A percentile compares a stretch with the other conserved stretches of the same genome.
These are phyloP conservation scores for Coemansia sp. DNA, from an alignment of 192 early-diverging fungal genomes.

Conservation along the genomic window DNA sequence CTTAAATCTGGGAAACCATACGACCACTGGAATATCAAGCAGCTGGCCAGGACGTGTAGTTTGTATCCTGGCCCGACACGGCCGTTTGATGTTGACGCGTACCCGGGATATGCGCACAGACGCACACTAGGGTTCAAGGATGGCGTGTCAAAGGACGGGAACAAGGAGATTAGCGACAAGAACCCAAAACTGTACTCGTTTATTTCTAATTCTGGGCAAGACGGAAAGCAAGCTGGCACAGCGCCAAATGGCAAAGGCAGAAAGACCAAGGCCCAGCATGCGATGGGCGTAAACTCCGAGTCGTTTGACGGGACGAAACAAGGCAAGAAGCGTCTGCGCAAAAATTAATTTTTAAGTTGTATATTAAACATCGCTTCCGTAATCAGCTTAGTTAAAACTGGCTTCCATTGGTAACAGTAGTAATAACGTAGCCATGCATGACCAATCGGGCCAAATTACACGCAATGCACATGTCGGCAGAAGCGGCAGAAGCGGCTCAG, in stretches of 20 bases:
- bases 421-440: too few relatives aligned
- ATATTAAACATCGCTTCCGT: too few relatives aligned
- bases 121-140: conserved; percentile 94
- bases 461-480: too few relatives aligned
- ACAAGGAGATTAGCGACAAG: conserved; percentile 74
- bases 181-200: conserved; percentile 71
- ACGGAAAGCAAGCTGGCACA: neutral
- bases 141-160: conserved; percentile 67
- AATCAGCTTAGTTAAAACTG: too few relatives aligned
- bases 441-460: too few relatives aligned
- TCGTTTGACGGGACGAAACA: neutral
- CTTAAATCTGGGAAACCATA: conserved; percentile 87
- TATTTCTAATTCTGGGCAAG: too few relatives aligned
- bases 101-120: conserved; percentile 88
- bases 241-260: neutral
- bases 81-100: conserved; percentile 67
- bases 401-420: too few relatives aligned
- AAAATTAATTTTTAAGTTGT: too few relatives aligned
- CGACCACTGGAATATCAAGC: conserved; percentile 80
- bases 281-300: neutral
- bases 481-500: too few relatives aligned
- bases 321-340: neutral
- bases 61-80: conserved; percentile 55
- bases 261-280: neutral
- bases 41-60: conserved; percentile 69